These are phyloP conservation scores for Xylariaceae sp. DNA, from an alignment of 2,329 filamentous ascomycete species.

Conservation along the genomic window DNA sequence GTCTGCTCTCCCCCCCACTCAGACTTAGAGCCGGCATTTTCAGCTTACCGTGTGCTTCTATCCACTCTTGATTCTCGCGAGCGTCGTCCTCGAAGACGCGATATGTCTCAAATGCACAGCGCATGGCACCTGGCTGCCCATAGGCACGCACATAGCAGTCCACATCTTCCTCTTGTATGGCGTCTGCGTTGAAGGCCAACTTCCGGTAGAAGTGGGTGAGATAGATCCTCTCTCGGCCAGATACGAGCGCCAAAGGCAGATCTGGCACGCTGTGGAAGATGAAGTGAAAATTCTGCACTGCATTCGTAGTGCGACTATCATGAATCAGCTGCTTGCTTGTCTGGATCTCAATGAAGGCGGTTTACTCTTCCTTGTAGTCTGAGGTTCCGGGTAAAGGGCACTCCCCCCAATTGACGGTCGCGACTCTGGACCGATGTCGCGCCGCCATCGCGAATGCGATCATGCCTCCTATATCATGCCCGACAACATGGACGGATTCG, in stretches of 20 bases:
- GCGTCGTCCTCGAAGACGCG: constrained; percentile 29
- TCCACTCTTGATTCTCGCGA: constrained; percentile 24
- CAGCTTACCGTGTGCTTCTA: constrained; percentile 26
- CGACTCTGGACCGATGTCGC: constrained; percentile 28
- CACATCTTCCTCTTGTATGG: constrained; percentile 31
- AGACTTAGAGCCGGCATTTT: constrained; percentile 26
- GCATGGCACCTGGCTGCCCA: constrained; percentile 28
- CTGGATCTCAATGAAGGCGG: too few species aligned
- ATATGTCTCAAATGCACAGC: constrained; percentile 30
- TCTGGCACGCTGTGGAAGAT: constrained; percentile 35
- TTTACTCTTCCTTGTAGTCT: constrained; percentile 15
- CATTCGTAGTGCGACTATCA: constrained; percentile 13
- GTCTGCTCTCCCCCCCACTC: constrained; percentile 25
- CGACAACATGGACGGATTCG: constrained; percentile 37
- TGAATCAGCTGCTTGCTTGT: too few species aligned
- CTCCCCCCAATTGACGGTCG: constrained; percentile 37
- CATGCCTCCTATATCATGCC: constrained; percentile 46
- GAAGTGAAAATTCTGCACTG: constrained; percentile 30
- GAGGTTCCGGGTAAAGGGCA: constrained; percentile 35
- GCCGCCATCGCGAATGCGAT: constrained; percentile 37
- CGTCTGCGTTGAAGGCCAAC: constrained; percentile 30
- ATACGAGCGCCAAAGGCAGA: constrained; percentile 33
- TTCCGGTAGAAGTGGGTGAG: constrained; percentile 37
- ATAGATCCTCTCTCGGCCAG: constrained; percentile 36
- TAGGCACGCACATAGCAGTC: constrained; percentile 35